These are phyloP conservation scores for Geranium brycei DNA, from an alignment of 345 rosid species.

Conservation along the genomic window DNA sequence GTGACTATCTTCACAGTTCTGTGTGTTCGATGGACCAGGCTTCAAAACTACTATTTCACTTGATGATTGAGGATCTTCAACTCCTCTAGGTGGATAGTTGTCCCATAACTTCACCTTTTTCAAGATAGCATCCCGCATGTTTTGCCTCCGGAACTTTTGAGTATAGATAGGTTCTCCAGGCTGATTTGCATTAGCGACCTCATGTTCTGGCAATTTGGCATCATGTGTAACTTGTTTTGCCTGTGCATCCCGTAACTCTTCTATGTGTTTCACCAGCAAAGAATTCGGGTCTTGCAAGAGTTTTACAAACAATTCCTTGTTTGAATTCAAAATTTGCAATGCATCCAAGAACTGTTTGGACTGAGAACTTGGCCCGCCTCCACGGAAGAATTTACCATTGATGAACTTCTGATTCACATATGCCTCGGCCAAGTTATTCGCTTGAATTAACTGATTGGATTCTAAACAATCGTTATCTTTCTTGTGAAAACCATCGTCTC, in stretches of 20 bases:
- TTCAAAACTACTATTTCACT: slow-evolving; percentile 38
- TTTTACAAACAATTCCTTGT: slow-evolving; percentile 52
- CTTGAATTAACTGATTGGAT: slow-evolving; percentile 25
- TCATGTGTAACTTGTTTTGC: slow-evolving; percentile 12
- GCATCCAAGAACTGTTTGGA: slow-evolving; percentile 66
- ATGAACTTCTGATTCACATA: slow-evolving; percentile 37
- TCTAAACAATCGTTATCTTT: slow-evolving; percentile 4
- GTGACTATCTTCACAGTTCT: slow-evolving; percentile 12
- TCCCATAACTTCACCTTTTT: slow-evolving; percentile 9
- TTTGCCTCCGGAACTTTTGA: background rate
- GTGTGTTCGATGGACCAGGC: slow-evolving; percentile 26
- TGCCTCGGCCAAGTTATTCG: slow-evolving; percentile 45
- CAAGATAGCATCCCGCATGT: background rate
- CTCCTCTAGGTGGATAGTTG: slow-evolving; percentile 9
- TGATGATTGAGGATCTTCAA: slow-evolving; percentile 11
- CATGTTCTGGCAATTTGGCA: slow-evolving; percentile 7
- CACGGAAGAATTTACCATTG: slow-evolving; percentile 14
- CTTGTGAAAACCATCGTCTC: slow-evolving; percentile 9
- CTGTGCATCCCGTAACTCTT: slow-evolving; percentile 36
- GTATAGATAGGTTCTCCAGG: slow-evolving; percentile 8
- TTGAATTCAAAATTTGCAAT: slow-evolving; percentile 48
- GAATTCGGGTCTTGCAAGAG: slow-evolving; percentile 71
- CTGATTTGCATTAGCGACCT: slow-evolving; percentile 7
- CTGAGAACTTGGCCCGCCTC: slow-evolving; percentile 15
- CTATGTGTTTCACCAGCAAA: slow-evolving; percentile 38